These are phyloP conservation scores for Babesia caballi DNA, from an alignment of 169 alveolate species.

Conservation along the genomic window DNA sequence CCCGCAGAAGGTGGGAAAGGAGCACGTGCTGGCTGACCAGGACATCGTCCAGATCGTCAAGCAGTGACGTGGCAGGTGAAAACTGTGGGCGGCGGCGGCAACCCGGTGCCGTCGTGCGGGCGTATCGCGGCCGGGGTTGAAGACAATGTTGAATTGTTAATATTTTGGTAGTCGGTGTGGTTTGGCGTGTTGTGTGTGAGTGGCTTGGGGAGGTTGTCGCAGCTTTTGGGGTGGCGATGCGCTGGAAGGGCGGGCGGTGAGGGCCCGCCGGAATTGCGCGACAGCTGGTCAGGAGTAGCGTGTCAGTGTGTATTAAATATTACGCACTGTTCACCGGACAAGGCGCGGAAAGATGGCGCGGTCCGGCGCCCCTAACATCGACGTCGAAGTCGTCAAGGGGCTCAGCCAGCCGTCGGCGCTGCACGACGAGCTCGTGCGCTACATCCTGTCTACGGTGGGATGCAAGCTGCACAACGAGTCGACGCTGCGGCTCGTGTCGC, in stretches of 20 bases:
- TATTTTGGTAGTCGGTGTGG: no score
- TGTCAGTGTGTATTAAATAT: no score
- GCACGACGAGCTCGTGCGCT: slow-evolving; percentile 60
- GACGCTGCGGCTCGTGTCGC: slow-evolving; percentile 62
- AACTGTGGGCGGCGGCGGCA: no score
- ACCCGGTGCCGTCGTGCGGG: no score
- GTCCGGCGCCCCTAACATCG: slow-evolving; percentile 37
- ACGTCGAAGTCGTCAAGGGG: slow-evolving; percentile 56
- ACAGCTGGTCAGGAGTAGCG: no score
- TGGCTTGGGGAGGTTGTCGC: no score
- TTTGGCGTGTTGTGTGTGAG: no score
- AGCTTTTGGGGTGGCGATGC: no score
- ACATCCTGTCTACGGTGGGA: slow-evolving; percentile 58
- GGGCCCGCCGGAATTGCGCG: no score
- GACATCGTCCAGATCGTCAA: slow-evolving; percentile 86
- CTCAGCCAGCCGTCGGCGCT: slow-evolving; percentile 67
- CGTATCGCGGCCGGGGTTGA: no score
- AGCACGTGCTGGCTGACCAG: slow-evolving; percentile 87
- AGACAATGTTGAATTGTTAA: no score
- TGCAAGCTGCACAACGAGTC: slow-evolving; percentile 61
- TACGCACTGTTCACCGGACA: neutral
- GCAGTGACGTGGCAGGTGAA: slow-evolving; percentile 62
- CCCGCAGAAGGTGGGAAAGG: slow-evolving; percentile 95
- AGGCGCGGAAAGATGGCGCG: neutral
- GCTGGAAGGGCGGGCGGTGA: no score